These are phyloP conservation scores for Annulohypoxylon bovei DNA, from an alignment of 495 filamentous ascomycete genomes.

Conservation along the genomic window DNA sequence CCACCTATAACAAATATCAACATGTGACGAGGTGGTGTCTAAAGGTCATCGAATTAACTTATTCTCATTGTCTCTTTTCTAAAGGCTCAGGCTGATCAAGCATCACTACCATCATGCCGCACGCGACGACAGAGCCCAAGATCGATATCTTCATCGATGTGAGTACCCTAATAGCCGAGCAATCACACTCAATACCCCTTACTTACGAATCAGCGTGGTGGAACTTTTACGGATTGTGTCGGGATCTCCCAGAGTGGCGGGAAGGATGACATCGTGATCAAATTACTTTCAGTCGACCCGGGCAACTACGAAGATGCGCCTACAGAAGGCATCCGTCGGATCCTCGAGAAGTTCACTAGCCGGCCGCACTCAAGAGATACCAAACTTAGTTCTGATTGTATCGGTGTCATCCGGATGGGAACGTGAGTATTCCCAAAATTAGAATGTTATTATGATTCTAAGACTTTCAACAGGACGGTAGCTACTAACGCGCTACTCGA, in stretches of 20 bases:
- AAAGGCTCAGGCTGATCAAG: neutral
- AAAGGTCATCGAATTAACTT: neutral
- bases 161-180: neutral
- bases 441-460: neutral
- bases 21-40: neutral
- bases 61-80: neutral
- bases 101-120: constrained; percentile 14
- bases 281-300: constrained; percentile 87
- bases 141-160: constrained; percentile 37
- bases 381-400: constrained; percentile 28
- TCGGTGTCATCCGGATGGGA: constrained; percentile 30
- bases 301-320: constrained; percentile 88
- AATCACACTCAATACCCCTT: neutral
- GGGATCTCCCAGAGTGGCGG: constrained; percentile 57
- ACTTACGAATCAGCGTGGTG: constrained; percentile 55
- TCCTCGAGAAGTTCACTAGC: constrained; percentile 61
- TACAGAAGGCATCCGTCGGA: constrained; percentile 87
- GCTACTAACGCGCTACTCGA: constrained; percentile 91
- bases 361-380: constrained; percentile 68
- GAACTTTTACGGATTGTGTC: constrained; percentile 74
- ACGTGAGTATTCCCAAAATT: constrained; percentile 11
- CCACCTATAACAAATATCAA: neutral
- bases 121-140: constrained; percentile 21
- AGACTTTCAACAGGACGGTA: constrained; percentile 62
- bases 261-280: constrained; percentile 69